Conservation (phyloP, 164 flowering plant genomes). For the Vitis cinerea region DNA sequence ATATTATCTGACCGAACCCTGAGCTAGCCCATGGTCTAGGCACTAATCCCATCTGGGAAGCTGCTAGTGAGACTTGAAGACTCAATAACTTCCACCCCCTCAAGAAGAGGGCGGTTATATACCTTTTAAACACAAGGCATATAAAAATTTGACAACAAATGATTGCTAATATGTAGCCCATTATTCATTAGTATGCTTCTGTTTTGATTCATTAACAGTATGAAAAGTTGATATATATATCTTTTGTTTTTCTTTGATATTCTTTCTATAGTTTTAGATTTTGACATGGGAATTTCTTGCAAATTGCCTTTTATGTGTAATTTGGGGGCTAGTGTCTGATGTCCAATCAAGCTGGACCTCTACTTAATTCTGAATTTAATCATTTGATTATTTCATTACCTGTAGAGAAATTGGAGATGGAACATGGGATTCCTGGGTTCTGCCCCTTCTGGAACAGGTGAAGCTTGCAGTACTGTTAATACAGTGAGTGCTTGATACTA, state of each 20-base stretch:
- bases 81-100: neutral
- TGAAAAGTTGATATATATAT: too few species aligned
- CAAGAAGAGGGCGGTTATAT: neutral
- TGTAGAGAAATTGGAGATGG: conserved; percentile 50
- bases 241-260: too few species aligned
- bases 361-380: neutral
- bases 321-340: too few species aligned
- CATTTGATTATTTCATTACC: neutral
- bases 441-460: conserved; percentile 44
- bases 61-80: neutral
- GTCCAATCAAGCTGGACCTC: too few species aligned
- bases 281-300: too few species aligned
- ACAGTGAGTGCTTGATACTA: neutral
- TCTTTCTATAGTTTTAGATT: too few species aligned
- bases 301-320: too few species aligned
- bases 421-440: conserved; percentile 40
- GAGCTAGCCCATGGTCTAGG: neutral
- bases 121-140: neutral
- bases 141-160: too few species aligned
- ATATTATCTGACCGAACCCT: neutral
- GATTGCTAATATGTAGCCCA: too few species aligned
- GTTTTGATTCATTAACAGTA: too few species aligned
- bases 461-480: neutral
- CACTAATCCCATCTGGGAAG: neutral
- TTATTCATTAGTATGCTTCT: too few species aligned